Percentiles rank a stretch among this genome's conserved stretches.
These are phyloP conservation scores for Ilyonectria mors-panacis DNA, from an alignment of 2,329 filamentous ascomycete genomes.

Conservation along the genomic window DNA sequence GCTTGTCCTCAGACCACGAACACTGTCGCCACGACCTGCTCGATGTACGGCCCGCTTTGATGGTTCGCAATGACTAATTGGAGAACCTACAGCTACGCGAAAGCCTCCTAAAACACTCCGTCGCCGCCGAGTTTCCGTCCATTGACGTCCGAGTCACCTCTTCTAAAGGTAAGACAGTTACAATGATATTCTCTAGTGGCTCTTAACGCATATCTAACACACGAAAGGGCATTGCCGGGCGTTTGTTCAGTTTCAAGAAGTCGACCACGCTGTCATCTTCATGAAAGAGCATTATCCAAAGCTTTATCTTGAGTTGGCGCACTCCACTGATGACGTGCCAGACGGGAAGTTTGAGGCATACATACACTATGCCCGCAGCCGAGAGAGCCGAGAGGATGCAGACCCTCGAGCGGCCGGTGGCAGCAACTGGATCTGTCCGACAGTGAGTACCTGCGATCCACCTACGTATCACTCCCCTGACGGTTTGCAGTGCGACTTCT, in stretches of 20 bases:
- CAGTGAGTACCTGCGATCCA: constrained; percentile 45
- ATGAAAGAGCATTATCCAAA: constrained; percentile 61
- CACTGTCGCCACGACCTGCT: constrained; percentile 26
- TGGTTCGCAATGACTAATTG: constrained; percentile 47
- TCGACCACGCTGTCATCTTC: constrained; percentile 59
- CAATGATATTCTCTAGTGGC: not conserved
- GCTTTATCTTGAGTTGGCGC: constrained; percentile 53
- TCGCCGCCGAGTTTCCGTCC: constrained; percentile 54
- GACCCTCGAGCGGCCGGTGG: constrained; percentile 40
- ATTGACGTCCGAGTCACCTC: constrained; percentile 58
- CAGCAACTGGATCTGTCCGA: constrained; percentile 55
- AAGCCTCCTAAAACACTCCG: constrained; percentile 52
- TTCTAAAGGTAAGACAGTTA: constrained; percentile 49
- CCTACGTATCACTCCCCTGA: constrained; percentile 32
- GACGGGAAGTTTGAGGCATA: constrained; percentile 56
- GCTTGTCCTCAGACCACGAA: constrained; percentile 22
- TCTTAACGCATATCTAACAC: constrained; percentile 32
- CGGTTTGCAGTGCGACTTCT: constrained; percentile 54
- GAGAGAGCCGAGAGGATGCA: constrained; percentile 52
- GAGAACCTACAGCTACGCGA: constrained; percentile 53
- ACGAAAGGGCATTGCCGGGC: constrained; percentile 57
- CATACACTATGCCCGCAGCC: constrained; percentile 59
- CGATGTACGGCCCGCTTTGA: constrained; percentile 29
- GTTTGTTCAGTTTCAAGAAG: constrained; percentile 59
- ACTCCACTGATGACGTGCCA: constrained; percentile 57